Percentiles rank a stretch among this genome's conserved stretches.
Conservation (phyloP, 1,139 yeast genomes). For the Suhomyces anneliseae region DNA sequence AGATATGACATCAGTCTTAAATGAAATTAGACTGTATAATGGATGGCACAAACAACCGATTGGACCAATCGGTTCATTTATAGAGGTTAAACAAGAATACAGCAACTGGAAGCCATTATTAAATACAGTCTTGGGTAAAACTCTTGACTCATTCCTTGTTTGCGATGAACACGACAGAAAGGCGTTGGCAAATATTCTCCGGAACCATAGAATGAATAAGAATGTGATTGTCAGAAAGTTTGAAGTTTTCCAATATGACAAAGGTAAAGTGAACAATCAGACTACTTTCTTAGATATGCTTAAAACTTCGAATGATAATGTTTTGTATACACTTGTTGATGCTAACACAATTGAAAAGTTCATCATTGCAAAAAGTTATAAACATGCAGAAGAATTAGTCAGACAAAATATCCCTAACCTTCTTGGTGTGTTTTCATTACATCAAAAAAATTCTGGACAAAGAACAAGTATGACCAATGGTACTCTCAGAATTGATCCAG, state of each 20-base stretch:
- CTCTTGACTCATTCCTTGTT: slow-evolving; percentile 68
- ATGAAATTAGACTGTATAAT: slow-evolving; percentile 35
- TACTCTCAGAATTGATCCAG: slow-evolving; percentile 60
- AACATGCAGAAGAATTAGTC: slow-evolving; percentile 49
- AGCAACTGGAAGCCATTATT: slow-evolving; percentile 63
- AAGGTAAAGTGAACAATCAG: slow-evolving; percentile 29
- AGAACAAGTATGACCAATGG: slow-evolving; percentile 40
- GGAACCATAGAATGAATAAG: slow-evolving; percentile 22
- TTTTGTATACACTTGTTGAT: slow-evolving; percentile 68
- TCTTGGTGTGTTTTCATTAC: slow-evolving; percentile 44
- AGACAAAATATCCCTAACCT: slow-evolving; percentile 35
- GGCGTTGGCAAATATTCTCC: slow-evolving; percentile 46
- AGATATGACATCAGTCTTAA: slow-evolving; percentile 40
- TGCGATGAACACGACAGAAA: slow-evolving; percentile 60
- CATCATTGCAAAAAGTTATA: slow-evolving; percentile 51
- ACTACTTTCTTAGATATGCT: slow-evolving; percentile 62
- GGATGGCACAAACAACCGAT: slow-evolving; percentile 55
- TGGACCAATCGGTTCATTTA: slow-evolving; percentile 80
- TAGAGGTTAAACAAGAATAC: slow-evolving; percentile 56
- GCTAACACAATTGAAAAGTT: slow-evolving; percentile 57
- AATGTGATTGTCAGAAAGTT: slow-evolving; percentile 55
- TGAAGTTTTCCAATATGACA: slow-evolving; percentile 55
- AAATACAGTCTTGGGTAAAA: slow-evolving; percentile 48
- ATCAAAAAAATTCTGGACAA: slow-evolving; percentile 42
- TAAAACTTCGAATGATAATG: slow-evolving; percentile 52